Evolutionary conservation across 2,329 filamentous ascomycete species (phyloP).

Genomic region (Aspergillus texensis): DNA sequence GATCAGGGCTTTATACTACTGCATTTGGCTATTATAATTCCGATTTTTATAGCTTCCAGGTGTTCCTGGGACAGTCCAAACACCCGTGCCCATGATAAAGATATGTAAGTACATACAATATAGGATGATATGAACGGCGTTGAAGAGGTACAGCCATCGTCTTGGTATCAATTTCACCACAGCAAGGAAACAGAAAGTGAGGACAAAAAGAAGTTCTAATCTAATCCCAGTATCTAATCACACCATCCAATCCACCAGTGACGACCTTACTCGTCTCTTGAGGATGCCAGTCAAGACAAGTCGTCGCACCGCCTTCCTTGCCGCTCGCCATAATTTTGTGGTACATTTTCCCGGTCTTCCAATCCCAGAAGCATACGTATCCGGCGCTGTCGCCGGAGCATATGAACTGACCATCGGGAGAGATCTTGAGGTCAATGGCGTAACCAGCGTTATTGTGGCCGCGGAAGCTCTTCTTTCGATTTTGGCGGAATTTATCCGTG

Average conservation of each 20-base stretch:
- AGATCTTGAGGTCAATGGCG: conserved; percentile 85
- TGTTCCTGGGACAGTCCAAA: not conserved
- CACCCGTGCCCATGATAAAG: not conserved
- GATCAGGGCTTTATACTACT: no score
- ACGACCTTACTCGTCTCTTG: conserved; percentile 94
- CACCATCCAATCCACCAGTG: conserved; percentile 84
- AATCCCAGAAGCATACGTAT: conserved; percentile 96
- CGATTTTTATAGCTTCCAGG: not conserved
- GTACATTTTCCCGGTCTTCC: conserved; percentile 99
- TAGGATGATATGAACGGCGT: not conserved
- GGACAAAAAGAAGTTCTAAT: conserved; percentile 2
- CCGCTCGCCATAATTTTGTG: conserved; percentile 81
- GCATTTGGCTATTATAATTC: not conserved
- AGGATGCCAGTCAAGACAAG: conserved; percentile 94
- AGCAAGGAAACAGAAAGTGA: not conserved
- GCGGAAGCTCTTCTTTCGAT: conserved; percentile 93
- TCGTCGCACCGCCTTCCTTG: conserved; percentile 73
- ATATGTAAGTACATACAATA: not conserved
- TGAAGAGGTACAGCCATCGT: not conserved
- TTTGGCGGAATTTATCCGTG: conserved; percentile 94
- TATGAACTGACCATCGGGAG: conserved; percentile 89
- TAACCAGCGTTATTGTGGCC: conserved; percentile 96
- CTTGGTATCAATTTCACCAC: conserved; percentile 4
- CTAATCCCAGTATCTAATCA: conserved; percentile 93
- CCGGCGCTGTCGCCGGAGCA: conserved; percentile 84